A percentile compares a stretch with the other conserved stretches of the same genome.
Evolutionary conservation across 2,329 filamentous ascomycete species (phyloP).

Genomic region (Tolypocladium paradoxum): DNA sequence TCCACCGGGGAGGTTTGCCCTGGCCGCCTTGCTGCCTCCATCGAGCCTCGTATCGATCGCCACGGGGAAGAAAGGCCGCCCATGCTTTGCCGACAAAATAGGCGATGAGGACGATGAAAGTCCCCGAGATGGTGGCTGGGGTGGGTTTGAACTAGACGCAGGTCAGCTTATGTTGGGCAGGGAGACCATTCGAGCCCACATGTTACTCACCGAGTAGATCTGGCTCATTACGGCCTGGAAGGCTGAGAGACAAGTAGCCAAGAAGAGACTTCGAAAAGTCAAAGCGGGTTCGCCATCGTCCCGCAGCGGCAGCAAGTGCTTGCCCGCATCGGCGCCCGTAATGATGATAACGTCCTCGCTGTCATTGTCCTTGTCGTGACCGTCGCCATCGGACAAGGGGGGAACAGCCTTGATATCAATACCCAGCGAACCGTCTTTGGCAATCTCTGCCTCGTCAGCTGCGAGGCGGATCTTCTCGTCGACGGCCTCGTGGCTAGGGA

Average conservation of each 20-base stretch:
- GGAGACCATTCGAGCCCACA: neutral
- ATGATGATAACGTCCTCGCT: neutral
- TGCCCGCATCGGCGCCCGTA: neutral
- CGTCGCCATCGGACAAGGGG: neutral
- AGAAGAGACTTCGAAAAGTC: neutral
- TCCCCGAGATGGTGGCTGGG: neutral
- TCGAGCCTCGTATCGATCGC: conserved; percentile 34
- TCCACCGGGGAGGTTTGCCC: conserved; percentile 29
- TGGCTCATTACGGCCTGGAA: neutral
- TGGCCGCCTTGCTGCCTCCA: conserved; percentile 32
- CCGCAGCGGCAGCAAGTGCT: neutral
- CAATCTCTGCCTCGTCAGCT: neutral
- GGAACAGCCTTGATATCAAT: neutral
- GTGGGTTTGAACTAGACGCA: neutral
- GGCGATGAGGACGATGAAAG: neutral
- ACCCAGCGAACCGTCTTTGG: neutral
- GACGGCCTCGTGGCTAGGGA: neutral
- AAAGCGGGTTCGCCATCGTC: neutral
- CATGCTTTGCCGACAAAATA: neutral
- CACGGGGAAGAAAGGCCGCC: conserved; percentile 23
- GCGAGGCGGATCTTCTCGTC: neutral
- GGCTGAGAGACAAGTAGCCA: neutral
- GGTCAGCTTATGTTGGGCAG: neutral
- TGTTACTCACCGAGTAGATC: neutral
- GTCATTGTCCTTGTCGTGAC: neutral